Evolutionary conservation across 257 asterid species (phyloP).

Genomic region (Striga asiatica): DNA sequence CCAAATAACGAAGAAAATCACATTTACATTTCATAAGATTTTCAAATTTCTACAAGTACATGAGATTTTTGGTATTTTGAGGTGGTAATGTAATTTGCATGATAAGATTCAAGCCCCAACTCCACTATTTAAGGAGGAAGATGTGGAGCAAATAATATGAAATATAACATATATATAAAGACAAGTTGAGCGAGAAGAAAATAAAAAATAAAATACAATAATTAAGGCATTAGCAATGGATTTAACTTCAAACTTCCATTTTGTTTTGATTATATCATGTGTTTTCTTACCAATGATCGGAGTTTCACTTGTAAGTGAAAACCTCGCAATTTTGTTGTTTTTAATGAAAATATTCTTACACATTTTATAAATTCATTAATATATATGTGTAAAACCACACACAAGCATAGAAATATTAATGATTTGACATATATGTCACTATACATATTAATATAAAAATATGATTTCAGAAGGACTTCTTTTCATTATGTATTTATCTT

Average conservation of each 20-base stretch:
- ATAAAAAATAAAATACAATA: background rate
- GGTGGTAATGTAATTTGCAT: too few species aligned
- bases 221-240: background rate
- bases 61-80: too few species aligned
- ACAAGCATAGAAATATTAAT: background rate
- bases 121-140: slow-evolving; percentile 5
- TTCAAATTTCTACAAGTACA: too few species aligned
- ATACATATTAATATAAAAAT: too few species aligned
- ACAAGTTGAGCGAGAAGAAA: background rate
- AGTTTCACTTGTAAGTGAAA: slow-evolving; percentile 19
- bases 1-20: too few species aligned
- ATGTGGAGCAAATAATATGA: background rate
- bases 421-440: too few species aligned
- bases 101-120: too few species aligned
- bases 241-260: slow-evolving; percentile 12
- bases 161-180: too few species aligned
- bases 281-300: background rate
- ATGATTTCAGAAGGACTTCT: too few species aligned
- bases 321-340: background rate
- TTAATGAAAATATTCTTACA: background rate
- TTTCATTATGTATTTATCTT: too few species aligned
- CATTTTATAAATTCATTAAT: too few species aligned
- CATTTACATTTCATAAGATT: too few species aligned
- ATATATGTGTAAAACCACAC: background rate
- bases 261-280: slow-evolving; percentile 10